Evolutionary conservation across 176 grass and related monocot species (phyloP).

Genomic region (Poa pratensis): DNA sequence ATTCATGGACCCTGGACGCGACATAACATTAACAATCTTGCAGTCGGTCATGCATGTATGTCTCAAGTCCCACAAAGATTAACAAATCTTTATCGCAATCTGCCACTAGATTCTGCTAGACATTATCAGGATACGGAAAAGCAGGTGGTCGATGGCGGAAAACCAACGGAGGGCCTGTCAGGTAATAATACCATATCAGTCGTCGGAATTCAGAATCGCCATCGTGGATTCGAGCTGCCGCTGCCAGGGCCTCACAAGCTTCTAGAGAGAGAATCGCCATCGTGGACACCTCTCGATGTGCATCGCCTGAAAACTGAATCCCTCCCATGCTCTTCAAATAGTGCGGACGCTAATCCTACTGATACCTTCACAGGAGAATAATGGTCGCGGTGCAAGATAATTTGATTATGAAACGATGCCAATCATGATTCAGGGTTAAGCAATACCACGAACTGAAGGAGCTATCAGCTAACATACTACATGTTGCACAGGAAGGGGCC

Average conservation of each 20-base stretch:
- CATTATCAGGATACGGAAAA: constrained; percentile 14
- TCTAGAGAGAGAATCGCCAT: background rate
- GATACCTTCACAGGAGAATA: constrained; percentile 23
- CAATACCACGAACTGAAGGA: constrained; percentile 18
- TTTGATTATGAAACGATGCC: background rate
- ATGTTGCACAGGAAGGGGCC: constrained; percentile 26
- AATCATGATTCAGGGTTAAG: constrained; percentile 30
- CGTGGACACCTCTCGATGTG: background rate
- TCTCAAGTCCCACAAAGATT: constrained; percentile 38
- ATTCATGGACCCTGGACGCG: constrained; percentile 17
- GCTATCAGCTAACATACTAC: constrained; percentile 3
- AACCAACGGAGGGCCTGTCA: background rate
- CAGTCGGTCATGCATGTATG: constrained; percentile 3
- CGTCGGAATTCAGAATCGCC: constrained; percentile 32
- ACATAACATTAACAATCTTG: constrained; percentile 17
- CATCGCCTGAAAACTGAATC: constrained; percentile 13
- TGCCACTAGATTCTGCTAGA: constrained; percentile 23
- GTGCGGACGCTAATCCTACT: background rate
- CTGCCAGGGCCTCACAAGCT: too few species aligned
- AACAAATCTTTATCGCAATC: background rate
- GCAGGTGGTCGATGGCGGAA: constrained; percentile 14
- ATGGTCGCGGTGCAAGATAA: background rate
- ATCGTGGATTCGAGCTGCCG: background rate
- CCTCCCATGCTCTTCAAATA: constrained; percentile 33
- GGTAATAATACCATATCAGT: background rate